phyloP scores from a whole-genome alignment of 2,329 filamentous ascomycete genomes.

The Ophiostoma australiae region DNA sequence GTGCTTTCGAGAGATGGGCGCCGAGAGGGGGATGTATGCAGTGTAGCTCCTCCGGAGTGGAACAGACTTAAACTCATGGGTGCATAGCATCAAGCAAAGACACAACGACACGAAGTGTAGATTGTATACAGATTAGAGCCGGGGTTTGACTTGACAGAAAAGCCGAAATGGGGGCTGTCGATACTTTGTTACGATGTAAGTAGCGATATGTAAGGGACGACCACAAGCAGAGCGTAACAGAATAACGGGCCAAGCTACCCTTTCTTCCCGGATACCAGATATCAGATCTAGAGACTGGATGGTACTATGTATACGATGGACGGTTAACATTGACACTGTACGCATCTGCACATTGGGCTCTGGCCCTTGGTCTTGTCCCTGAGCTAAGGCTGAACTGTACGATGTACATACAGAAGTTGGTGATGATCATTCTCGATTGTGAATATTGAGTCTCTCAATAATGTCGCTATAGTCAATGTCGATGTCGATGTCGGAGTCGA shows the following conservation, averaged over 20 bases:
- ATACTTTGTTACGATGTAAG: not conserved
- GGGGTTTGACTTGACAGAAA: not conserved
- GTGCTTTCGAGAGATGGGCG: not conserved
- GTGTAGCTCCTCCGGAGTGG: not conserved
- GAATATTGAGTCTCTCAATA: not conserved
- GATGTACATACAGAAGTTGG: not conserved
- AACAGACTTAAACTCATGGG: not conserved
- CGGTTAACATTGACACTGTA: not conserved
- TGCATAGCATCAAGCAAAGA: not conserved
- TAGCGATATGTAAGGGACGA: slow-evolving; percentile 1
- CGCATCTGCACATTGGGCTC: not conserved
- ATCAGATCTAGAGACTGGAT: not conserved
- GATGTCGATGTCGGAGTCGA: not conserved
- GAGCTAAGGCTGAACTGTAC: slow-evolving; percentile 3
- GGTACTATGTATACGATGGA: not conserved
- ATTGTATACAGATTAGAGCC: not conserved
- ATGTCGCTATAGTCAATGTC: not conserved
- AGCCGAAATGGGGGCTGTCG: not conserved
- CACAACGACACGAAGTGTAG: too few relatives aligned
- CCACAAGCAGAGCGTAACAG: slow-evolving; percentile 3
- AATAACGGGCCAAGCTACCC: not conserved
- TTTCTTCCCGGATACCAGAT: not conserved
- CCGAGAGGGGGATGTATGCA: not conserved
- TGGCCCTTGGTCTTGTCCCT: not conserved
- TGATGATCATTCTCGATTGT: not conserved